Evolutionary conservation across 2,329 filamentous ascomycete genomes (phyloP), one percentile per base, ranked within the genome.

Genomic region (Cadophora malorum): DNA sequence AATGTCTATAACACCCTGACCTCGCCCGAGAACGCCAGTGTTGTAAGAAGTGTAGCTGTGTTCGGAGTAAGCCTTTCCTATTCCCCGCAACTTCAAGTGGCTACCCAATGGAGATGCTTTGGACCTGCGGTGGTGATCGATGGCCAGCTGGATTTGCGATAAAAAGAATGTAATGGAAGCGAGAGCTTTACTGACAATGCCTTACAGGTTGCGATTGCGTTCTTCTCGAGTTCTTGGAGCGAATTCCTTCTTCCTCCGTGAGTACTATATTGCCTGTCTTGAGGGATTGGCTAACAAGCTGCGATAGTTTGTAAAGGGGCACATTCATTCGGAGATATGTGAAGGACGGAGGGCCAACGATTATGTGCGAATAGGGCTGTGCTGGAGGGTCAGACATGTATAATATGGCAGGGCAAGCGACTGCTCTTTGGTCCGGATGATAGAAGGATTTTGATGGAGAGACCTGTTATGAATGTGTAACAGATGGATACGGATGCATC

Each of bases 191-290:
- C 52, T 69, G 77, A 71, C 25, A 66, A 49, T 38, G 14, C n/a
- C n/a, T 68, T 38, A 67, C 67, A 91, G 88, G 86, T 82, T 73
- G 88, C 88, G 53, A 85, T 91, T 64, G 85, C 88, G 47, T 88
- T 92, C 79, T 83, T 92, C 73, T 84, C 88, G 67, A 91, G 88
- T 81, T 86, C 87, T 65, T 89, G 88, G 83, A 86, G 86, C 79
- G 90, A 91, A 77, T 81, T 87, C 75, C 84, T 92, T 67, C 83
- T 91, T 72, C 89, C 90, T 79, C 86, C 88, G 86, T 88, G 80
- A 80, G 84, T 78, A 3, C 25, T 23, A 7, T 25, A 47, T 28
- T 49, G 50, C 52, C 55, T 8, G 28, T 25, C 12, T 33, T 14
- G 14, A 19, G 14, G 23, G 19, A 28, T n/a, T 19, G 31, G 16